Conservation (phyloP, 2,329 filamentous ascomycete genomes). For the Claviceps cyperi region DNA sequence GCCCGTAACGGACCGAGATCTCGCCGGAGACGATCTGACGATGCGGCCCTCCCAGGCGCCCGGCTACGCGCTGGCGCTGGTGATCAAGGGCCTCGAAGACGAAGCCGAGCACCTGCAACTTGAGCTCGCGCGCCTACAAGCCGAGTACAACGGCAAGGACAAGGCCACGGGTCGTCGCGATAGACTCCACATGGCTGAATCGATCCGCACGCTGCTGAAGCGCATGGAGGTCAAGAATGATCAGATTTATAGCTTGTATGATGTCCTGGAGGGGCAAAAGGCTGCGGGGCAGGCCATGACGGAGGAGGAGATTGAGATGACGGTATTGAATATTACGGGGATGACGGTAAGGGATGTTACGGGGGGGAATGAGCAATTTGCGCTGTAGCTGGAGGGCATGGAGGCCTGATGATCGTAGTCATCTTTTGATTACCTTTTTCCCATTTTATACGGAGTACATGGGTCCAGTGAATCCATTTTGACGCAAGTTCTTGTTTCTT, state of each 20-base stretch:
- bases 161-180: constrained; percentile 50
- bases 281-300: constrained; percentile 47
- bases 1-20: constrained; percentile 48
- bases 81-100: constrained; percentile 69
- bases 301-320: constrained; percentile 49
- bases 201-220: constrained; percentile 46
- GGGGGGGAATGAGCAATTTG: constrained; percentile 21
- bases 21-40: constrained; percentile 35
- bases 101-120: constrained; percentile 66
- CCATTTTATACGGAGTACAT: no score
- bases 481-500: not conserved
- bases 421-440: no score
- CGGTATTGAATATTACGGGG: constrained; percentile 40
- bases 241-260: constrained; percentile 70
- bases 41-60: constrained; percentile 56
- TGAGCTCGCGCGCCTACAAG: constrained; percentile 47
- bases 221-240: constrained; percentile 60
- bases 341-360: constrained; percentile 29
- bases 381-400: constrained; percentile 22
- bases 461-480: not conserved
- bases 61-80: constrained; percentile 59
- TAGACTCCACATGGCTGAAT: constrained; percentile 43
- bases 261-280: constrained; percentile 72
- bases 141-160: constrained; percentile 51
- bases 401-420: not conserved